Evolutionary conservation across 2,329 filamentous ascomycete genomes (phyloP).

Genomic region (Ciborinia camelliae): DNA sequence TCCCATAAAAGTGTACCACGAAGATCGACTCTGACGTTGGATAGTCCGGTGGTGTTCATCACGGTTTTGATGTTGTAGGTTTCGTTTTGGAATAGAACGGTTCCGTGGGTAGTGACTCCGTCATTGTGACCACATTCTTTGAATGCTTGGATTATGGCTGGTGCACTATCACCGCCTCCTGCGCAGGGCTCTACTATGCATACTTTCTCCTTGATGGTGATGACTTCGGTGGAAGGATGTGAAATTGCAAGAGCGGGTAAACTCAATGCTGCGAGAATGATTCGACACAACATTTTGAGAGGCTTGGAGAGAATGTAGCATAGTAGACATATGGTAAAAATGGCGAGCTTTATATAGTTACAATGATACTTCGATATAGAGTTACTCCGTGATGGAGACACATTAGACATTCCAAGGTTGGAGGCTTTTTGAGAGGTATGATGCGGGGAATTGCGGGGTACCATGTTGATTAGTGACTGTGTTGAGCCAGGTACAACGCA

Average conservation of each 20-base stretch:
- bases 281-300: conserved; percentile 6
- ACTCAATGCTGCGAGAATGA: conserved; percentile 1
- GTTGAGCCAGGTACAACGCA: background rate
- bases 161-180: conserved; percentile 28
- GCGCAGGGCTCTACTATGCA: conserved; percentile 33
- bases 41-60: conserved; percentile 45
- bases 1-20: conserved; percentile 48
- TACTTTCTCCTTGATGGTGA: conserved; percentile 1
- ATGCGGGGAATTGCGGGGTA: conserved; percentile 12
- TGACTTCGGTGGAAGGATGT: background rate
- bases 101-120: conserved; percentile 31
- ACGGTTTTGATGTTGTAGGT: conserved; percentile 46
- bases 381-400: background rate
- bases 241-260: background rate
- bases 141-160: conserved; percentile 44
- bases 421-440: background rate
- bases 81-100: conserved; percentile 42
- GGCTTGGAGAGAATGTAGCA: background rate
- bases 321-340: background rate
- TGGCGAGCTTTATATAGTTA: background rate
- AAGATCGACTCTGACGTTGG: conserved; percentile 47
- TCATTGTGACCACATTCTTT: conserved; percentile 39
- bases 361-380: background rate
- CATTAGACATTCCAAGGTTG: background rate
- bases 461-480: background rate